phyloP scores from a whole-genome alignment of 129 eudicot genomes.

The Ambrosia artemisiifolia region DNA sequence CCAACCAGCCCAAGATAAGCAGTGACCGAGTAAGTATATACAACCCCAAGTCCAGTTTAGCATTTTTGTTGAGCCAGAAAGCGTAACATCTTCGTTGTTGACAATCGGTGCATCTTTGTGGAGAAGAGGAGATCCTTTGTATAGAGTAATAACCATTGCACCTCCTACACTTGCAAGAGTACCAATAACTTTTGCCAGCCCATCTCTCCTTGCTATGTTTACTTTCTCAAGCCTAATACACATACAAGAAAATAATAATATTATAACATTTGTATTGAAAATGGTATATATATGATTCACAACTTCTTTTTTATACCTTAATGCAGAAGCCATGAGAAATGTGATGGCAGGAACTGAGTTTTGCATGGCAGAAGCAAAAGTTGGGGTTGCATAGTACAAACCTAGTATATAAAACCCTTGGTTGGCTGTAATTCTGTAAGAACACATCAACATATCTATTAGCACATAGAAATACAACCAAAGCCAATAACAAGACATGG shows the following conservation, averaged over 20 bases:
- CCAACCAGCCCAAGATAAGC: constrained; percentile 96
- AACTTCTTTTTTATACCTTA: constrained; percentile 36
- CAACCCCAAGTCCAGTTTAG: constrained; percentile 82
- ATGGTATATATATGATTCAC: not conserved
- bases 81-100: constrained; percentile 24
- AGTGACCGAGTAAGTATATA: constrained; percentile 71
- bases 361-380: constrained; percentile 92
- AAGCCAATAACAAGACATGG: not conserved
- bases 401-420: constrained; percentile 89
- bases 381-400: constrained; percentile 80
- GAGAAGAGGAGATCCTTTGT: constrained; percentile 74
- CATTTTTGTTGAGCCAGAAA: constrained; percentile 25
- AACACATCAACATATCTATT: not conserved
- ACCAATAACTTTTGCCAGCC: constrained; percentile 73
- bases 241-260: not conserved
- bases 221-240: constrained; percentile 57
- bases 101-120: constrained; percentile 27
- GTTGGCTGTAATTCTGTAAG: constrained; percentile 79
- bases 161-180: constrained; percentile 85
- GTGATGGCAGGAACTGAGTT: constrained; percentile 94
- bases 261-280: not conserved
- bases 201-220: constrained; percentile 53
- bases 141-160: constrained; percentile 68
- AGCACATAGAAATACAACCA: not conserved
- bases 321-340: constrained; percentile 77